Evolutionary conservation across 768 basidiomycete species (phyloP).

Genomic region (Leccinum pellstonianum): DNA sequence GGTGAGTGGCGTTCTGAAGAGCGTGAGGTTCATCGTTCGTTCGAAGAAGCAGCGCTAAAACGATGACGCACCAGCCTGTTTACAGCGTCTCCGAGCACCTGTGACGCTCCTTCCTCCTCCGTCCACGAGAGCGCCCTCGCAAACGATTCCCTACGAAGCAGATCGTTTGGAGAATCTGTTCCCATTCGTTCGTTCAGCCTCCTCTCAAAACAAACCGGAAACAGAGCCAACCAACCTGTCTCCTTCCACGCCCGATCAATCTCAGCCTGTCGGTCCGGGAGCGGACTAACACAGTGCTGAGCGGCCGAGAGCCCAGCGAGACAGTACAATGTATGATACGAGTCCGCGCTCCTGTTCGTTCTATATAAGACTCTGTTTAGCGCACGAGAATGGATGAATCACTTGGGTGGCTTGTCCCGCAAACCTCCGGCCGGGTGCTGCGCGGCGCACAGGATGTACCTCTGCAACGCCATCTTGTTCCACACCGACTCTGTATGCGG

Average conservation of each 20-base stretch:
- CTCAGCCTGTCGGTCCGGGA: conserved; percentile 35
- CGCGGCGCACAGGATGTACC: conserved; percentile 82
- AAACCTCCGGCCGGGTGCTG: conserved; percentile 86
- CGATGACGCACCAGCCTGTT: conserved; percentile 59
- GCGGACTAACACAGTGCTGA: conserved; percentile 71
- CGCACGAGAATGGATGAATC: conserved; percentile 18
- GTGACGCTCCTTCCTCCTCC: conserved; percentile 60
- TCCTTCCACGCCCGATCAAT: conserved; percentile 41
- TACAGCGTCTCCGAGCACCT: conserved; percentile 54
- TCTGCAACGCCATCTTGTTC: conserved; percentile 73
- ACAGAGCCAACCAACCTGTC: conserved; percentile 14
- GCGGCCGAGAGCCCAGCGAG: conserved; percentile 86
- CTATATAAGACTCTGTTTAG: neutral
- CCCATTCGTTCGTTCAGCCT: conserved; percentile 11
- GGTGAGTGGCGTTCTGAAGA: conserved; percentile 76
- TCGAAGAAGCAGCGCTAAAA: neutral
- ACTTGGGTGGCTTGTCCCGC: conserved; percentile 96
- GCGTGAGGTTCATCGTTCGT: neutral
- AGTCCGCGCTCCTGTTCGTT: conserved; percentile 68
- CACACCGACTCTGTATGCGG: conserved; percentile 42
- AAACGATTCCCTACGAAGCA: conserved; percentile 48
- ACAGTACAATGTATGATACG: conserved; percentile 94
- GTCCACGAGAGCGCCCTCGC: conserved; percentile 59
- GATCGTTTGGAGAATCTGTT: conserved; percentile 25
- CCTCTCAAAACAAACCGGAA: neutral